Evolutionary conservation across 2,329 filamentous ascomycete genomes (phyloP), one percentile per base, ranked within the genome.

Genomic region (Xylariaceae sp.): DNA sequence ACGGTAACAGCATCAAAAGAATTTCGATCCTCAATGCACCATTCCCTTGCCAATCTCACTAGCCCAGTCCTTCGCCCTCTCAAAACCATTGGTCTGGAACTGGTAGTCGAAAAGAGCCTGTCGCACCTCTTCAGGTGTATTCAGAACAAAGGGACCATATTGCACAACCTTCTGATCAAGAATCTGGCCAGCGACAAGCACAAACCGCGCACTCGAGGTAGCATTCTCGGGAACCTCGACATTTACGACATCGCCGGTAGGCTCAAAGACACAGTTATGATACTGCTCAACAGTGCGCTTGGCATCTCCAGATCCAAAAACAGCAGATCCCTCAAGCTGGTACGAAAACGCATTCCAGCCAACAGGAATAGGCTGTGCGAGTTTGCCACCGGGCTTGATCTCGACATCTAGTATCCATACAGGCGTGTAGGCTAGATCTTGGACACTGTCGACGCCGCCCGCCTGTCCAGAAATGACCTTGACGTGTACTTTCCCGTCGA

Each of bases 341-440:
- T 96, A 97, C 14, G 86, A 85, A 63, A 97, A 97, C 1, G 89
- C 83, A 67, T 95, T 96, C 89, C 90, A 97, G 27, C 84, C 86
- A 54, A 76, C 71, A 0, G 92, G 92, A 2, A 97, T 65, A 5
- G 80, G 69, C 72, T 97, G 92, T 18, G 75, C 77, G 57, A 97
- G 75, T 51, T 76, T 82, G 42, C 89, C 90, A 46, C 92, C 92
- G 0, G 91, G 90, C 61, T 82, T 73, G 46, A 97, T 81, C 17
- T 81, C 83, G 45, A 96, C 75, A 66, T 97, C 92, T 40, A 97
- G 76, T 54, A 96, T 77, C 92, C 92, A 97, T n/a, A 97, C 90
- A 0, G 94, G 94, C 1, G 92, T 97, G 70, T 97, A 96, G 12
- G 92, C 91, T 40, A 97, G 75, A 64, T 97, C 91, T 66, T 92